phyloP scores from a whole-genome alignment of 192 early-diverging fungal species.

The Coemansia sp. region DNA sequence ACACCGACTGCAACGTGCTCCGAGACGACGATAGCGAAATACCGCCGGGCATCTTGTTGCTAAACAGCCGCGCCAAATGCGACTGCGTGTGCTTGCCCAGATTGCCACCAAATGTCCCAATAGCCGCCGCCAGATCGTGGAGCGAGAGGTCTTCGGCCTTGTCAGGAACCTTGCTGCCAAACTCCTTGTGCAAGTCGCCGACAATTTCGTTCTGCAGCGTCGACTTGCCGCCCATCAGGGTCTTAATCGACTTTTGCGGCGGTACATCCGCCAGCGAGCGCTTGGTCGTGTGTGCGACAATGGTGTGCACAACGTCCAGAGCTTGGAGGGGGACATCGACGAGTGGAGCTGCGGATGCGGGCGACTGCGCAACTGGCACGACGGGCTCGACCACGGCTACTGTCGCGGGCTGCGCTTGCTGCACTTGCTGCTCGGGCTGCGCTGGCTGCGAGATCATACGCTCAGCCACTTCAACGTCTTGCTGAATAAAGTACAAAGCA shows the following conservation, averaged over 20 bases:
- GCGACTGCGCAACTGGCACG: background rate
- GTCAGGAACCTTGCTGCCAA: slow-evolving; percentile 79
- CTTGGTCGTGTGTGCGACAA: slow-evolving; percentile 89
- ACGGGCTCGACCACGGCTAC: slow-evolving; percentile 46
- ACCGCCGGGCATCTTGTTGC: slow-evolving; percentile 90
- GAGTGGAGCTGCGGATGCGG: slow-evolving; percentile 42
- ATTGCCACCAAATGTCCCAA: slow-evolving; percentile 58
- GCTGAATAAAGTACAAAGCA: slow-evolving; percentile 12
- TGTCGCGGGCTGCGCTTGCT: slow-evolving; percentile 35
- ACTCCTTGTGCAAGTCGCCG: slow-evolving; percentile 92
- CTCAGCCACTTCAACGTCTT: background rate
- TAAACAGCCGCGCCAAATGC: slow-evolving; percentile 75
- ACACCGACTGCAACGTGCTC: slow-evolving; percentile 61
- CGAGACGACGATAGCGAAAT: slow-evolving; percentile 76
- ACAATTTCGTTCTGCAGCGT: slow-evolving; percentile 98
- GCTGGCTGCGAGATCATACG: background rate
- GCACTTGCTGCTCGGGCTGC: background rate
- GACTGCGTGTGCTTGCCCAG: slow-evolving; percentile 78
- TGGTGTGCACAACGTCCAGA: slow-evolving; percentile 69
- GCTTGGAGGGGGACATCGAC: slow-evolving; percentile 74
- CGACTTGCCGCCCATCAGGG: slow-evolving; percentile 83
- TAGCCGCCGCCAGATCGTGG: slow-evolving; percentile 68
- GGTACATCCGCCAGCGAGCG: slow-evolving; percentile 75
- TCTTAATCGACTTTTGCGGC: slow-evolving; percentile 63
- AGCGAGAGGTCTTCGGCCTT: slow-evolving; percentile 90